Conservation (phyloP, 768 basidiomycete species). For the Tulasnella sp. region DNA sequence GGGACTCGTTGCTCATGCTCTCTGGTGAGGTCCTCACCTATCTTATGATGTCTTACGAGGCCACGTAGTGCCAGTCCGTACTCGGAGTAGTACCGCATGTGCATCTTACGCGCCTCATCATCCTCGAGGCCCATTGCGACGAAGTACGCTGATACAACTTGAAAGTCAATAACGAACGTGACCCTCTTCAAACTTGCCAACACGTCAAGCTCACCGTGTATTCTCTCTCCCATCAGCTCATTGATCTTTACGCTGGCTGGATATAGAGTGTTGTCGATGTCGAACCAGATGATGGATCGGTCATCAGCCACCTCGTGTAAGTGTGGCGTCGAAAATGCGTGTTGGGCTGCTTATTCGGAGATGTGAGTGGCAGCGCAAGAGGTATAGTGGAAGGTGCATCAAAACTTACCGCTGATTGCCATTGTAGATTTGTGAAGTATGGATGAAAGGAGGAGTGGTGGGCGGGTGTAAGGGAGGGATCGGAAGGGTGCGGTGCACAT, state of each 20-base stretch:
- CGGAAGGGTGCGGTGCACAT: background rate
- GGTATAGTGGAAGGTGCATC: no score
- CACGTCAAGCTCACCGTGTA: conserved; percentile 44
- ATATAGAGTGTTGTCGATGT: conserved; percentile 84
- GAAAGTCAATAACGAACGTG: background rate
- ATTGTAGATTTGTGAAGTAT: no score
- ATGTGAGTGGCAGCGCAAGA: no score
- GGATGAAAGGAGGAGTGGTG: background rate
- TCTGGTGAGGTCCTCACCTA: conserved; percentile 36
- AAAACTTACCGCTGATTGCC: no score
- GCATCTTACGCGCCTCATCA: conserved; percentile 56
- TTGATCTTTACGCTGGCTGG: conserved; percentile 64
- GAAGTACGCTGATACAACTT: conserved; percentile 50
- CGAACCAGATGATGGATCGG: conserved; percentile 55
- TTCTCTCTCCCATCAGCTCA: conserved; percentile 66
- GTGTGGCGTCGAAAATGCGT: no score
- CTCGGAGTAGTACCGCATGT: conserved; percentile 60
- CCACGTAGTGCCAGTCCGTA: conserved; percentile 80
- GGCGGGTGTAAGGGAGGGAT: background rate
- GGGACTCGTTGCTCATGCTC: background rate
- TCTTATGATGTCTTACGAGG: conserved; percentile 58
- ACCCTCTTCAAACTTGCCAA: background rate
- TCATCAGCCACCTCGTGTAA: conserved; percentile 4
- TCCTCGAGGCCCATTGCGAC: conserved; percentile 54
- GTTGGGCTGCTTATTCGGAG: background rate